Base-by-base conservation (phyloP, 164 flowering plant genomes). In the Malania oleifera region DNA sequence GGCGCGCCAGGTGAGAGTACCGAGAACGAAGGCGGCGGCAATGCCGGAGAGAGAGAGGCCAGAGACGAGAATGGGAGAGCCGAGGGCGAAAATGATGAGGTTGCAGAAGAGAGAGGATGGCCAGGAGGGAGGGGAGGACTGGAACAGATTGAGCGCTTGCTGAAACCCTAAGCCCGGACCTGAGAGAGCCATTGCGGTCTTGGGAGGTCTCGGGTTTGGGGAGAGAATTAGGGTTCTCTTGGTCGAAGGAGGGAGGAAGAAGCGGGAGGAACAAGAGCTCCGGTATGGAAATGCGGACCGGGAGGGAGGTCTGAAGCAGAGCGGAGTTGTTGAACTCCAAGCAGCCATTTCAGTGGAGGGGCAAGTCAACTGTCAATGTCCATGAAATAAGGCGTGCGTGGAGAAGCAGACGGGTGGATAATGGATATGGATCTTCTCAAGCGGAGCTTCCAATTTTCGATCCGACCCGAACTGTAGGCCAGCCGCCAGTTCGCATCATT, bases 1-100 rank as follows among this genome's bases (percentile, higher is more conserved):
- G 52, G 91, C 87, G 49, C 96, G 84, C 96, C 98, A 89, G 28
- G 96, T 89, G 60, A 92, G 80, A 37, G 87, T 76, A 0, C 98
- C 98, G 41, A 92, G 73, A 73, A 89, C 67, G 73, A 89, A 92
- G 28, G 98, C 98, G 13, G 98, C 73, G 1, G 38, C 82, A 54
- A 89, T 86, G 23, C 96, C 98, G 14, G 95, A 70, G 17, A 69
- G 52, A 5, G 96, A 89, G 50, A 93, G 66, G 0, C 98, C 98
- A 9, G 89, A 31, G 24, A 87, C 78, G 23, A 93, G 77, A 64
- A 93, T 24, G 0, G 97, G 97, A 31, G 86, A 76, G 28, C 98
- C 98, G 52, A 82, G 25, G 9, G 78, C n/a, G 66, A 89, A 93
- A 47, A 93, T 93, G 28, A 83, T 5, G 27, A 78, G 27, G 64